Evolutionary conservation across 805 yeast genomes (phyloP).

Genomic region (Kazachstania viticola): DNA sequence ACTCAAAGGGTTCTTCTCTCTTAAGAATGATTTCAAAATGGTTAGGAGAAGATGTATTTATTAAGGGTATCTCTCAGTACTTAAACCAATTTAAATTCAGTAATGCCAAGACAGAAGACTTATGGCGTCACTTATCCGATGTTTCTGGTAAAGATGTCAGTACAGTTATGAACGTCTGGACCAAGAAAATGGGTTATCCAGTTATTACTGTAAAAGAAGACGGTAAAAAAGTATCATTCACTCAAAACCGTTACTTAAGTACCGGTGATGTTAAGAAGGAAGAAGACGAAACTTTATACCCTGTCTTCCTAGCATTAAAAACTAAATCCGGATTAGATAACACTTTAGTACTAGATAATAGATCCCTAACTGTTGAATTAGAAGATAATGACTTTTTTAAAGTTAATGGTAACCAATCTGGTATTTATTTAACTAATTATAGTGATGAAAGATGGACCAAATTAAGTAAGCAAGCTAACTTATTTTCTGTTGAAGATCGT

Average conservation of each 20-base stretch:
- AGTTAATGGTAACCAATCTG: slow-evolving; percentile 61
- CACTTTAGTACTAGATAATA: slow-evolving; percentile 40
- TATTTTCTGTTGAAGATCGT: slow-evolving; percentile 65
- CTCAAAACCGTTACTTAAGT: slow-evolving; percentile 62
- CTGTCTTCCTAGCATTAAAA: slow-evolving; percentile 51
- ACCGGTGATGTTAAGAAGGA: slow-evolving; percentile 69
- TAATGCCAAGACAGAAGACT: slow-evolving; percentile 64
- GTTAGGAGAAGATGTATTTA: slow-evolving; percentile 56
- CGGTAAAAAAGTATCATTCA: slow-evolving; percentile 38
- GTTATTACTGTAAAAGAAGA: slow-evolving; percentile 39
- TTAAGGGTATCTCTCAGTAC: slow-evolving; percentile 63
- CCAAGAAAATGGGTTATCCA: slow-evolving; percentile 64
- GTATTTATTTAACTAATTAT: slow-evolving; percentile 65
- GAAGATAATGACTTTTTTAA: slow-evolving; percentile 42
- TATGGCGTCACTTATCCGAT: slow-evolving; percentile 57
- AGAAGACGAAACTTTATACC: slow-evolving; percentile 57
- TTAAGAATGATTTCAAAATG: slow-evolving; percentile 65
- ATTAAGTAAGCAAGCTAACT: slow-evolving; percentile 45
- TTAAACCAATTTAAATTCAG: slow-evolving; percentile 50
- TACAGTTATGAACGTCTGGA: slow-evolving; percentile 59
- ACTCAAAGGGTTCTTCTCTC: slow-evolving; percentile 69
- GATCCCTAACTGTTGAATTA: slow-evolving; percentile 36
- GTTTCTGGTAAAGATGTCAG: slow-evolving; percentile 52
- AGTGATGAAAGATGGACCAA: slow-evolving; percentile 55
- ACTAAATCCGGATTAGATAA: slow-evolving; percentile 52